A percentile compares a stretch with the other conserved stretches of the same genome.
These are phyloP conservation scores for Nannizzia gypsea DNA, from an alignment of 2,329 filamentous ascomycete genomes.

Conservation along the genomic window DNA sequence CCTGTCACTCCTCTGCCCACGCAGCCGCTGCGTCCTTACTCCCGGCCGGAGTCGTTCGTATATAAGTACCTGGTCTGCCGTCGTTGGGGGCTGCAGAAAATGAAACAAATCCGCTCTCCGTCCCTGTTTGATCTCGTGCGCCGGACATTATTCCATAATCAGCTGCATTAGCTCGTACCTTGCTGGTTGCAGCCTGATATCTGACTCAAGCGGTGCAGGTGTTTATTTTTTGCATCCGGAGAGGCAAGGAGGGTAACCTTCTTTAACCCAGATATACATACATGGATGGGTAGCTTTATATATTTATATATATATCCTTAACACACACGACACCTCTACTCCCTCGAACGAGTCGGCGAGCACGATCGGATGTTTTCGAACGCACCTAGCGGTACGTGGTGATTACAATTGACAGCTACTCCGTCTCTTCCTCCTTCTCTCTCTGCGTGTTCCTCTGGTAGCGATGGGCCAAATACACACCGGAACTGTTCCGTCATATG, in stretches of 20 bases:
- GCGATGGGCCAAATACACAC: conserved; percentile 9
- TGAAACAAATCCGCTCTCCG: neutral
- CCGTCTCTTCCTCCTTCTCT: too few species aligned
- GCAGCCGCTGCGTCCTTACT: neutral
- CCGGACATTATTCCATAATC: neutral
- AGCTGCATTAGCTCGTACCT: neutral
- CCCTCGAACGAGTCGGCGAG: neutral
- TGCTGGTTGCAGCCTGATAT: neutral
- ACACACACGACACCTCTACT: neutral
- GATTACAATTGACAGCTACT: neutral
- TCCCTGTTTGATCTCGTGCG: neutral
- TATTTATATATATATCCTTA: neutral
- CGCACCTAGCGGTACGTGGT: neutral
- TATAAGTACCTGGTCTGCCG: neutral
- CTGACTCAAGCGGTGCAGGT: too few species aligned
- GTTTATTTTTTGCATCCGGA: too few species aligned
- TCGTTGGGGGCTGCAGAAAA: neutral
- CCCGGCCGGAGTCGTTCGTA: neutral
- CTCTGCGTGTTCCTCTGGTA: neutral
- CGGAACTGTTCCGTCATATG: conserved; percentile 12
- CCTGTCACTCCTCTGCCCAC: neutral
- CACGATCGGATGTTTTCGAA: neutral
- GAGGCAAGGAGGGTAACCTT: neutral
- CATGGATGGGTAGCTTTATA: neutral
- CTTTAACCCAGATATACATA: neutral